Percentiles rank a stretch among this genome's conserved stretches.
These are phyloP conservation scores for Scorias spongiosa DNA, from an alignment of 2,329 filamentous ascomycete species.

Conservation along the genomic window DNA sequence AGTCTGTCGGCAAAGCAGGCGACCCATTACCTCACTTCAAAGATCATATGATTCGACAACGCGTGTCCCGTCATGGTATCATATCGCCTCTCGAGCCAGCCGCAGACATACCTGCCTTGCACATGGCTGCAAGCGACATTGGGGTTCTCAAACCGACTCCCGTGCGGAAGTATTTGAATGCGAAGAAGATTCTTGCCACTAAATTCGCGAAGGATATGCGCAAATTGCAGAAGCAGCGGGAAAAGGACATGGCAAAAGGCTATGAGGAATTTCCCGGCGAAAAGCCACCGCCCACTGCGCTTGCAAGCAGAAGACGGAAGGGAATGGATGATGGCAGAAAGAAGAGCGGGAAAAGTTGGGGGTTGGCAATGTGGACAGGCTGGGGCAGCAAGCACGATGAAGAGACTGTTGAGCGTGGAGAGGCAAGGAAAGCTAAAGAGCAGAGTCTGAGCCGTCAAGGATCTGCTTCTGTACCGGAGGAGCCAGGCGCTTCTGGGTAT, in stretches of 20 bases:
- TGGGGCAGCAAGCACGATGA: slow-evolving; percentile 88
- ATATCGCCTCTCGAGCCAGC: slow-evolving; percentile 53
- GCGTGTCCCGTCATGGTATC: slow-evolving; percentile 62
- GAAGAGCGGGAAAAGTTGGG: slow-evolving; percentile 40
- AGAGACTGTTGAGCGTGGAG: slow-evolving; percentile 48
- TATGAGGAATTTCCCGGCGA: slow-evolving; percentile 61
- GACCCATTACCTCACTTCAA: slow-evolving; percentile 68
- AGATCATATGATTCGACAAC: slow-evolving; percentile 82
- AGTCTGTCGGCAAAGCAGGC: slow-evolving; percentile 65
- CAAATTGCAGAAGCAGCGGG: slow-evolving; percentile 56
- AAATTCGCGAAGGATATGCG: slow-evolving; percentile 56
- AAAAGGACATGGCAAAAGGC: slow-evolving; percentile 56
- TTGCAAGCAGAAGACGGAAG: slow-evolving; percentile 34
- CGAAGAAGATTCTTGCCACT: slow-evolving; percentile 56
- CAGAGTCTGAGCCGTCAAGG: not conserved
- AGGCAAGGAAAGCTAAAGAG: slow-evolving; percentile 20
- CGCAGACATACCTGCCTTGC: slow-evolving; percentile 49
- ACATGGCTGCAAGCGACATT: slow-evolving; percentile 48
- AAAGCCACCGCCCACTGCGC: slow-evolving; percentile 64
- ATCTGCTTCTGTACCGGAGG: not conserved
- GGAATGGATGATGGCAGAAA: slow-evolving; percentile 16
- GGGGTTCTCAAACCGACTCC: slow-evolving; percentile 69
- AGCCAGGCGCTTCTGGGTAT: not conserved
- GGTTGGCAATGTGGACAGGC: slow-evolving; percentile 66
- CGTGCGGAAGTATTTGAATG: slow-evolving; percentile 67